Evolutionary conservation across 495 filamentous ascomycete species (phyloP), one percentile per base, ranked within the genome.

Genomic region (Penicillium cosmopolitanum): DNA sequence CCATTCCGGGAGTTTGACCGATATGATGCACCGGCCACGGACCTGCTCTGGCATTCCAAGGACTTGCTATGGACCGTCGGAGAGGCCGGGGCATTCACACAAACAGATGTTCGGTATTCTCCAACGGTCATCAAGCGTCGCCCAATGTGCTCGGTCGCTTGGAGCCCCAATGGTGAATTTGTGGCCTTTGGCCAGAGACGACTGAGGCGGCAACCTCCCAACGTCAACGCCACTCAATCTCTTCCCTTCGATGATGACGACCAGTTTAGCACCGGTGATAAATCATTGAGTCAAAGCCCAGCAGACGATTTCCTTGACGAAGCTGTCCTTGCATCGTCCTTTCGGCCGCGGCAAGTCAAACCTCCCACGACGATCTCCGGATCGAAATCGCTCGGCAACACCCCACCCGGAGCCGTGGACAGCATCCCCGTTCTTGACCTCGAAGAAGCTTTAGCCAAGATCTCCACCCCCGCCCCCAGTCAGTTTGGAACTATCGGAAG

Each of bases 41-140:
- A 92, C 55, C 74, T 98, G 52, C 82, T 96, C 28, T 98, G 96
- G 96, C 91, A 88, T 67, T 89, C 92, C 43, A 88, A 93, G 66
- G 90, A 97, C 66, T 79, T 96, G 4, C 75, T 98, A 28, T 98
- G 95, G 94, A 93, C 90, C 16, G 93, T 91, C 42, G 92, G 92
- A 6, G 87, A 87, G 36, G 89, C 92, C 40, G 91, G 91, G 19
- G 79, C 84, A 5, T 96, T 98, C 66, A 86, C 87, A 18, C 95
- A 98, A 71, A 92, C 89, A 50, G 94, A 98, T 71, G 80, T 97
- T 36, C 85, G 89, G 21, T 95, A 89, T 76, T 85, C 90, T 8
- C 84, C 88, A 18, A 88, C 91, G 66, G 84, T 90, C n/a, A 83
- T 93, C 51, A 90, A 92, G 57, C 75, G 71, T 51, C 72, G 76